phyloP scores from a whole-genome alignment of 352 stramenopile genomes.

The Globisporangium camurandrum region DNA sequence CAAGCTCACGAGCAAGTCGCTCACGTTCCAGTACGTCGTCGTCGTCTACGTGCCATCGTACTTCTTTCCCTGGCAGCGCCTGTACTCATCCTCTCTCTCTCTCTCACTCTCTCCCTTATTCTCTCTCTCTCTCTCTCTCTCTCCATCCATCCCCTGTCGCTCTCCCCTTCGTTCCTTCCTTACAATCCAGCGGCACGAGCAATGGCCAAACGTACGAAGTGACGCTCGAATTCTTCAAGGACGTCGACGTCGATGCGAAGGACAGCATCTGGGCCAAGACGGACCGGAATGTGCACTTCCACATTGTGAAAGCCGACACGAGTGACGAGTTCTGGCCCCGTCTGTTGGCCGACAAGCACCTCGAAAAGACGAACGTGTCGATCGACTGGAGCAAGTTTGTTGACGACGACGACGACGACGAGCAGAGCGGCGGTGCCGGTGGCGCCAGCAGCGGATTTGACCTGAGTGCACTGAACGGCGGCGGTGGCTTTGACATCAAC shows the following conservation, averaged over 20 bases:
- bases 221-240: conserved; percentile 93
- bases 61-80: no score
- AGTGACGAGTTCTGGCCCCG: conserved; percentile 94
- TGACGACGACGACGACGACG: conserved; percentile 95
- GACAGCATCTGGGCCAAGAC: conserved; percentile 95
- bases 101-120: not conserved
- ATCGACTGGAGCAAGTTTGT: conserved; percentile 96
- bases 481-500: conserved; percentile 92
- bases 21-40: conserved; percentile 82
- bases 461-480: conserved; percentile 80
- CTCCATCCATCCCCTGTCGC: not conserved
- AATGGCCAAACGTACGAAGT: conserved; percentile 92
- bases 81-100: not conserved
- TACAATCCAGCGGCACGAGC: conserved; percentile 71
- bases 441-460: conserved; percentile 73
- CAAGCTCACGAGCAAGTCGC: conserved; percentile 80
- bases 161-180: conserved; percentile 10
- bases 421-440: conserved; percentile 88
- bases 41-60: no score
- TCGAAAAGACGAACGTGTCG: conserved; percentile 96
- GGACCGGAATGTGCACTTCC: conserved; percentile 93
- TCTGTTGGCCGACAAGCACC: conserved; percentile 92
- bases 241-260: conserved; percentile 84
- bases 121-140: not conserved
- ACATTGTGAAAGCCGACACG: conserved; percentile 94